phyloP scores from a whole-genome alignment of 1,284 basidiomycete genomes.

The Melampsora americana region DNA sequence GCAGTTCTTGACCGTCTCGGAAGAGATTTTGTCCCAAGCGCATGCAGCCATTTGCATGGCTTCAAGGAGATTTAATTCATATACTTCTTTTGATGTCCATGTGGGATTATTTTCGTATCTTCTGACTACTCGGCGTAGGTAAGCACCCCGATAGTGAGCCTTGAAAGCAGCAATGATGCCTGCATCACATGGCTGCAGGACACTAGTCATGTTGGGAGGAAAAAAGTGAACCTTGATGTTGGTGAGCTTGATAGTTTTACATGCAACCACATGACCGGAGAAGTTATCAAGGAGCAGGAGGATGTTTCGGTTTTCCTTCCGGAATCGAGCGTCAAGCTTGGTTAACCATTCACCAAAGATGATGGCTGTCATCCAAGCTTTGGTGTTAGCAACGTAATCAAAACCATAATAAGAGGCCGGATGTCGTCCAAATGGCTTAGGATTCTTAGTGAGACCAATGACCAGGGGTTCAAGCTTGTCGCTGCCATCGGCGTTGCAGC shows the following conservation, averaged over 20 bases:
- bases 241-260: background rate
- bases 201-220: constrained; percentile 45
- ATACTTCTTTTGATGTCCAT: constrained; percentile 50
- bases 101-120: background rate
- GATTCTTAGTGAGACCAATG: background rate
- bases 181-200: constrained; percentile 50
- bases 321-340: background rate
- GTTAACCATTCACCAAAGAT: background rate
- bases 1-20: background rate
- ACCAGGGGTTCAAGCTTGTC: constrained; percentile 1
- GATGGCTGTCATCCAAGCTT: background rate
- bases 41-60: constrained; percentile 19
- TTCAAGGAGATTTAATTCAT: constrained; percentile 48
- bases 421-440: background rate
- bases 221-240: too few species aligned
- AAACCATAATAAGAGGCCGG: constrained; percentile 47
- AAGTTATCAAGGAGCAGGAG: constrained; percentile 1
- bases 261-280: background rate
- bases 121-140: background rate
- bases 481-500: background rate
- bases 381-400: constrained; percentile 31
- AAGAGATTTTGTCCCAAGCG: background rate
- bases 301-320: background rate
- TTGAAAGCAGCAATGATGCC: constrained; percentile 3
- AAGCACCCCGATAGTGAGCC: constrained; percentile 43